These are phyloP conservation scores for Alternaria brassicae DNA, from an alignment of 2,329 filamentous ascomycete genomes.

Conservation along the genomic window DNA sequence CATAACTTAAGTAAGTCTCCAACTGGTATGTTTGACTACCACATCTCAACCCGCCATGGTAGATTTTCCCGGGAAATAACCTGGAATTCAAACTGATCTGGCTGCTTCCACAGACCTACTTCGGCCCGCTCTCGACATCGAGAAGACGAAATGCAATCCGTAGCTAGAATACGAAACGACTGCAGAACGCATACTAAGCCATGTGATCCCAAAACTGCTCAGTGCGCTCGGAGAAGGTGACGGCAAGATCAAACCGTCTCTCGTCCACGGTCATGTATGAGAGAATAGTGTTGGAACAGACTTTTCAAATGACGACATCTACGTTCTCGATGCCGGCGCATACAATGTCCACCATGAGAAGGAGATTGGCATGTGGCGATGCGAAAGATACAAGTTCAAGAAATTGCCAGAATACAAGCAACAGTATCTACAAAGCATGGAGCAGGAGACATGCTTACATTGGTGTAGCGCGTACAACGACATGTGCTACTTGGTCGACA, in stretches of 20 bases:
- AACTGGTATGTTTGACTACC: not conserved
- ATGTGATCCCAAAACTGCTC: not conserved
- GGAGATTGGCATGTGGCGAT: not conserved
- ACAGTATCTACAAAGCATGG: not conserved
- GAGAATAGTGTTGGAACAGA: not conserved
- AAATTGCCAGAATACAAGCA: not conserved
- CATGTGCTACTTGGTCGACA: not conserved
- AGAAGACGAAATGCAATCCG: not conserved
- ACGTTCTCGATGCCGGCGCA: not conserved
- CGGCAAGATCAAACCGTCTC: not conserved
- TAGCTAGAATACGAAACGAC: not conserved
- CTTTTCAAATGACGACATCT: not conserved
- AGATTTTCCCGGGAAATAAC: not conserved
- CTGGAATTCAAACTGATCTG: not conserved
- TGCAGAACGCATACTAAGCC: not conserved
- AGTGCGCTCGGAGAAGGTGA: not conserved
- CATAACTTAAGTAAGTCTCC: not conserved
- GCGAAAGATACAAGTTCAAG: not conserved
- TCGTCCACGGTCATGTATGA: not conserved
- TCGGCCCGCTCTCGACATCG: not conserved
- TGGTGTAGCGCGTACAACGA: not conserved
- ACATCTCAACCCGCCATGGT: not conserved
- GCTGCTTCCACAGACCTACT: not conserved
- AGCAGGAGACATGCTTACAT: not conserved
- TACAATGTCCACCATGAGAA: not conserved